These are phyloP conservation scores for Rutstroemia sp. DNA, from an alignment of 2,329 filamentous ascomycete species.

Conservation along the genomic window DNA sequence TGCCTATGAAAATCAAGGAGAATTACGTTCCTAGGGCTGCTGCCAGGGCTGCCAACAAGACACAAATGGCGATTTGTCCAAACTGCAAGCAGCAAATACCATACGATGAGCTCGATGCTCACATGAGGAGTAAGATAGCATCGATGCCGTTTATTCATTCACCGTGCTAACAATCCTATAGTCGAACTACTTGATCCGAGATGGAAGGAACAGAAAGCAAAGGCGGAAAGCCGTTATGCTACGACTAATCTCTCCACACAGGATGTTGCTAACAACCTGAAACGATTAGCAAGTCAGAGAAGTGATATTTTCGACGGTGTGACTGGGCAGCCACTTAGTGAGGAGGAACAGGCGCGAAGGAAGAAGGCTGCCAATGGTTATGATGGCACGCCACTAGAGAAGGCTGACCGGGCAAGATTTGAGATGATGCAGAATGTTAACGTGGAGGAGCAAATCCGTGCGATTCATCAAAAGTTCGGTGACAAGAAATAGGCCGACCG, in stretches of 20 bases:
- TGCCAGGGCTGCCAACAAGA: constrained; percentile 59
- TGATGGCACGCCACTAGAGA: constrained; percentile 54
- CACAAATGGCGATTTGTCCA: constrained; percentile 68
- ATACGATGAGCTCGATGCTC: constrained; percentile 78
- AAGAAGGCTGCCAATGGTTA: constrained; percentile 67
- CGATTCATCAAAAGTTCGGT: constrained; percentile 51
- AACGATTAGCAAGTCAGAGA: constrained; percentile 84
- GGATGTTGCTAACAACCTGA: constrained; percentile 89
- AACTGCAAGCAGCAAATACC: constrained; percentile 91
- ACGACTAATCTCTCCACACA: constrained; percentile 80
- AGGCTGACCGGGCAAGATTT: constrained; percentile 44
- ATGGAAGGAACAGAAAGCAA: constrained; percentile 93
- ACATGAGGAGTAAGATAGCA: constrained; percentile 67
- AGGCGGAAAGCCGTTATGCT: constrained; percentile 74
- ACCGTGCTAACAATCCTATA: constrained; percentile 24
- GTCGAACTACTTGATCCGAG: constrained; percentile 86
- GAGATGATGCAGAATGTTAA: constrained; percentile 61
- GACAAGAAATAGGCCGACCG: constrained; percentile 22
- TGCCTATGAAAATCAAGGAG: constrained; percentile 81
- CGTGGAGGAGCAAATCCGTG: constrained; percentile 77
- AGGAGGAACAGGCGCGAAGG: constrained; percentile 65
- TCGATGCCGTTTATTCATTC: background rate
- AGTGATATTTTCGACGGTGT: constrained; percentile 77
- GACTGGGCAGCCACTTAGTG: constrained; percentile 59
- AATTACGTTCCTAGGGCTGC: constrained; percentile 87